A percentile compares a stretch with the other conserved stretches of the same genome.
These are phyloP conservation scores for Coemansia sp. DNA, from an alignment of 192 early-diverging fungal genomes.

Conservation along the genomic window DNA sequence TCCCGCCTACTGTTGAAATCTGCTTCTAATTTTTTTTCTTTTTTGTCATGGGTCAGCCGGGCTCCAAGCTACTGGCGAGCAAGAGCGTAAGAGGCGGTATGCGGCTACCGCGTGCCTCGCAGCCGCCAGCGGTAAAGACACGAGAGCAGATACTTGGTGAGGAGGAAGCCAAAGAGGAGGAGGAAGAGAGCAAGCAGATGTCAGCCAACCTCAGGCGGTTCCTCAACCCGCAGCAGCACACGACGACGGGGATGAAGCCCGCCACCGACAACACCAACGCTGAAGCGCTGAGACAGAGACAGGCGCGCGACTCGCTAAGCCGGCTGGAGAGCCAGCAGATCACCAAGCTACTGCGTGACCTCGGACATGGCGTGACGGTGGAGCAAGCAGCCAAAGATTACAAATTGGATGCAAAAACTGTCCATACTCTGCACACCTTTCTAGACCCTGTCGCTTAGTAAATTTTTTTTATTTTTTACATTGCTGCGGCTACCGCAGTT, in stretches of 20 bases:
- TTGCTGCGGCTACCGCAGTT: neutral
- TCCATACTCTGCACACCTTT: slow-evolving; percentile 4
- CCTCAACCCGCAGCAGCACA: slow-evolving; percentile 35
- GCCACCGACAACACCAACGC: slow-evolving; percentile 36
- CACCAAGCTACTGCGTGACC: slow-evolving; percentile 4
- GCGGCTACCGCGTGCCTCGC: slow-evolving; percentile 26
- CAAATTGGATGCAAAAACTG: slow-evolving; percentile 15
- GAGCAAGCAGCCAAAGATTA: slow-evolving; percentile 15
- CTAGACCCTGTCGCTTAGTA: slow-evolving; percentile 7
- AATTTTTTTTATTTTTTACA: neutral
- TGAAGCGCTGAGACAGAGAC: slow-evolving; percentile 18
- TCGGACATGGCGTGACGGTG: neutral
- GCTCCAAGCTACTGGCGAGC: slow-evolving; percentile 15
- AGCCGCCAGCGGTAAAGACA: slow-evolving; percentile 17
- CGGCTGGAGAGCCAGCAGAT: slow-evolving; percentile 13
- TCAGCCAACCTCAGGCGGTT: slow-evolving; percentile 41
- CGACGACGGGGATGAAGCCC: slow-evolving; percentile 27
- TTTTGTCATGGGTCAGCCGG: slow-evolving; percentile 28
- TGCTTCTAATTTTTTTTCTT: neutral
- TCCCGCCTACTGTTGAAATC: neutral
- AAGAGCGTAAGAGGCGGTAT: neutral
- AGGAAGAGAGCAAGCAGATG: slow-evolving; percentile 5
- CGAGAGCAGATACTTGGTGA: slow-evolving; percentile 43
- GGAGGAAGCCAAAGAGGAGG: slow-evolving; percentile 1
- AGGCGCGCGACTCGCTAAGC: slow-evolving; percentile 14